phyloP scores from a whole-genome alignment of 129 eudicot species.

The Flaveria sonorensis region DNA sequence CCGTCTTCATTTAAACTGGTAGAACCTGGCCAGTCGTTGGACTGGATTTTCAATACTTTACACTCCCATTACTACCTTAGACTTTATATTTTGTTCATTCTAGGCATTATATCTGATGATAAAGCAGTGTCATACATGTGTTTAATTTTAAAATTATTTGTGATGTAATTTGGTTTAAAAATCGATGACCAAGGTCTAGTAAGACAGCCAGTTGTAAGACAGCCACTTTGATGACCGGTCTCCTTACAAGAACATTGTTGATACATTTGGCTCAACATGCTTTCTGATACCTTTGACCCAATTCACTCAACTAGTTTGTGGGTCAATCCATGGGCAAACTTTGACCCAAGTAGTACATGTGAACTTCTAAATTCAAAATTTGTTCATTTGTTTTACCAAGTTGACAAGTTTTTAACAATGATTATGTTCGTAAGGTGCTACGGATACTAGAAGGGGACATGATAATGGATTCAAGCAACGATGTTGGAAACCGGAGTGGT shows the following conservation, averaged over 20 bases:
- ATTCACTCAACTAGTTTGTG: not conserved
- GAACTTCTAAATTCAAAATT: not conserved
- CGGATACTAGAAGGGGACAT: slow-evolving; percentile 91
- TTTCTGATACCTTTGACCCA: not conserved
- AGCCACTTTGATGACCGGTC: no score
- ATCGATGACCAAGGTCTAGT: not conserved
- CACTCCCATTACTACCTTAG: no score
- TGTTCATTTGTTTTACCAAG: not conserved
- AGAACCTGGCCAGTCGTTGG: not conserved
- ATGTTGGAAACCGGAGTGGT: slow-evolving; percentile 71
- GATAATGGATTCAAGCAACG: slow-evolving; percentile 67
- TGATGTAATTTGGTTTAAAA: not conserved
- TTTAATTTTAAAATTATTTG: not conserved
- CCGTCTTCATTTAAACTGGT: not conserved
- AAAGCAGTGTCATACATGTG: no score
- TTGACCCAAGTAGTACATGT: not conserved
- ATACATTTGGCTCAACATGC: not conserved
- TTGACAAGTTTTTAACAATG: not conserved
- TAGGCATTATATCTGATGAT: not conserved
- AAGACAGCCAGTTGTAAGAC: not conserved
- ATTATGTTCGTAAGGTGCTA: slow-evolving; percentile 59
- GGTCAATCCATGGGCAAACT: not conserved
- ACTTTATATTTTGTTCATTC: not conserved
- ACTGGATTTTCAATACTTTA: no score
- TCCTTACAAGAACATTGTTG: not conserved